Evolutionary conservation across 2,329 filamentous ascomycete genomes (phyloP), one percentile per base, ranked within the genome.

Genomic region (Juglanconis oblonga): DNA sequence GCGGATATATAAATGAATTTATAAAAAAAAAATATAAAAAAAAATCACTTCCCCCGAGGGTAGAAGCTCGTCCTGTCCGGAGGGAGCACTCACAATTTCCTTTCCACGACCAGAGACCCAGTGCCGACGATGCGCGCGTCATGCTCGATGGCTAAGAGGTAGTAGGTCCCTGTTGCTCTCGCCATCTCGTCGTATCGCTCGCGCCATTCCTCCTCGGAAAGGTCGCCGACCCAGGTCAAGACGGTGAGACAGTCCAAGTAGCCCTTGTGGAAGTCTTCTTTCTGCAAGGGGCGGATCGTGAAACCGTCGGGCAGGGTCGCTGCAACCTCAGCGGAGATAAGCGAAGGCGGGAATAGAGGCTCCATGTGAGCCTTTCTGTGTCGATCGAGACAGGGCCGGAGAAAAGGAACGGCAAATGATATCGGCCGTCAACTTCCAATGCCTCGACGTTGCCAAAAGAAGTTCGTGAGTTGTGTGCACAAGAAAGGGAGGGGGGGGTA

Each of bases 181-280:
- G 62, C 66, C 72, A 77, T 76, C 64, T 88, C 87, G 64, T 88
- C 87, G 72, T 87, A 92, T 42, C 88, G 82, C 68, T 85, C 77
- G 67, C 85, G 81, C 80, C 88, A 94, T 63, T 84, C 80, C 59
- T 82, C 77, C 69, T 88, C 81, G 7, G 80, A 81, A 58, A 91
- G 82, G 48, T 92, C 87, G 52, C 89, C 90, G 42, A 93, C 89
- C 55, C 86, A 90, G 1, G 91, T 94, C 59, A 95, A 79, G 14
- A 92, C 89, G 33, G 86, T 80, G 62, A 95, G 79, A 17, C 91
- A 89, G 66, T 91, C 87, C 53, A 94, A 81, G 73, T 92, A 92
- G 59, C 89, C 89, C 50, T 80, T 81, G 49, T 77, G 74, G 74
- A 87, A 92, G 74, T 95, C 91, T 59, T 76, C 77, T 66, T 83